Conservation (phyloP, 2,329 filamentous ascomycete species). For the Xylariaceae sp. region DNA sequence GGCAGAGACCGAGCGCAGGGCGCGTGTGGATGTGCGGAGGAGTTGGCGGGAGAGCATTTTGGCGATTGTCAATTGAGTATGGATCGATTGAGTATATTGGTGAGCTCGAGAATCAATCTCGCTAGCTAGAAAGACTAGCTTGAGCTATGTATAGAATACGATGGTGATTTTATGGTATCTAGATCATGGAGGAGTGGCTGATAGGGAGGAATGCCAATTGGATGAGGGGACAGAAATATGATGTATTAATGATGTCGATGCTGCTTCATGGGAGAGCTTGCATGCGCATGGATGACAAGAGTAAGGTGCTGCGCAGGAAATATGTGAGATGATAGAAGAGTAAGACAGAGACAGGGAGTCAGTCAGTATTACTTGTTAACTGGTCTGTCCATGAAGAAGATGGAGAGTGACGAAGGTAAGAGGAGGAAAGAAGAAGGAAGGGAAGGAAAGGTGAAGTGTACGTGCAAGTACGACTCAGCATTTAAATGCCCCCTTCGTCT, state of each 20-base stretch:
- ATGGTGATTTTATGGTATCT: not conserved
- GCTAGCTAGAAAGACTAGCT: too few species aligned
- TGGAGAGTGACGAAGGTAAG: not conserved
- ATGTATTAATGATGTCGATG: not conserved
- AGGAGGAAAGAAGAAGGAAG: not conserved
- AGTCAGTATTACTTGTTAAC: too few species aligned
- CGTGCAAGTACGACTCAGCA: not conserved
- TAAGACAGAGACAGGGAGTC: too few species aligned
- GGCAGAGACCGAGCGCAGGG: constrained; percentile 21
- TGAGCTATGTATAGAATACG: not conserved
- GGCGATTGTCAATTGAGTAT: constrained; percentile 3
- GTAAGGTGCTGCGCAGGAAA: not conserved
- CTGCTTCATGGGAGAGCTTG: not conserved
- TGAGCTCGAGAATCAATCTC: not conserved
- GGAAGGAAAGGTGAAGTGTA: not conserved
- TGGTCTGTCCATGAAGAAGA: not conserved
- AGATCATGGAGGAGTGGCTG: not conserved
- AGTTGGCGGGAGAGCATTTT: constrained; percentile 24
- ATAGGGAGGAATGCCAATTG: too few species aligned
- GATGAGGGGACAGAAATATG: not conserved
- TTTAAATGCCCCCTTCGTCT: not conserved
- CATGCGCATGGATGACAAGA: not conserved
- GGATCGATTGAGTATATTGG: not conserved
- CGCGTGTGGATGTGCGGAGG: constrained; percentile 22
- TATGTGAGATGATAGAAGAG: too few species aligned